Base-by-base conservation (phyloP, 768 basidiomycete genomes). In the Mrakia frigida region DNA sequence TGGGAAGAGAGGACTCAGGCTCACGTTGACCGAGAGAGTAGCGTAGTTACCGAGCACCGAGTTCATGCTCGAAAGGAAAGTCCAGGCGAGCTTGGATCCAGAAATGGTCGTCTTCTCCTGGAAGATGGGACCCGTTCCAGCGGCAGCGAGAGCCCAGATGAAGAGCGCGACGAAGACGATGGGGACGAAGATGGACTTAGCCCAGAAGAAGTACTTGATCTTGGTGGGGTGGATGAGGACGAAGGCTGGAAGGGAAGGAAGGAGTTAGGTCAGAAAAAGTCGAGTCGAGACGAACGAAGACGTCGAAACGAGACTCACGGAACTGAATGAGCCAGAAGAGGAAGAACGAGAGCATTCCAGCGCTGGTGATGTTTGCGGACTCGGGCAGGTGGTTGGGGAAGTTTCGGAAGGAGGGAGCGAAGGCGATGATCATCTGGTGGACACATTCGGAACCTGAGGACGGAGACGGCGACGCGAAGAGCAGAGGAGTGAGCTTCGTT, bases 41-140 rank as follows among this genome's bases (percentile, higher is more conserved):
- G 84, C 81, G 82, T 90, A 94, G 78, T 88, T 87, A 0, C 91
- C 92, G 31, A 94, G 83, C 2, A 90, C 90, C 72, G 90, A 89
- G 81, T 93, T 94, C 76, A 96, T 80, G 0, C 89, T 88, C 72
- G 86, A 86, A 68, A 96, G 83, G 91, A 91, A 94, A 3, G 88
- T 90, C 90, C 91, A 92, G n/a, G 87, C 86, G 68, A 89, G 84
- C 37, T 84, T 83, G 77, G 86, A 85, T 2, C 89, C 91, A 25
- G 80, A 83, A n/a, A 90, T 79, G 11, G 83, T 84, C 0, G 89
- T 83, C 70, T 87, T 87, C 75, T 87, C 83, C 0, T 85, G 80
- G 70, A 88, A 87, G 60, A 93, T 85, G 43, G 90, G 90, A 3
- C 85, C 85, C 28, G n/a, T 85, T 84, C 16, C 82, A 13, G 88